These are phyloP conservation scores for Chlamydomonas schloesseri DNA, from an alignment of 139 green algal species.

Conservation along the genomic window DNA sequence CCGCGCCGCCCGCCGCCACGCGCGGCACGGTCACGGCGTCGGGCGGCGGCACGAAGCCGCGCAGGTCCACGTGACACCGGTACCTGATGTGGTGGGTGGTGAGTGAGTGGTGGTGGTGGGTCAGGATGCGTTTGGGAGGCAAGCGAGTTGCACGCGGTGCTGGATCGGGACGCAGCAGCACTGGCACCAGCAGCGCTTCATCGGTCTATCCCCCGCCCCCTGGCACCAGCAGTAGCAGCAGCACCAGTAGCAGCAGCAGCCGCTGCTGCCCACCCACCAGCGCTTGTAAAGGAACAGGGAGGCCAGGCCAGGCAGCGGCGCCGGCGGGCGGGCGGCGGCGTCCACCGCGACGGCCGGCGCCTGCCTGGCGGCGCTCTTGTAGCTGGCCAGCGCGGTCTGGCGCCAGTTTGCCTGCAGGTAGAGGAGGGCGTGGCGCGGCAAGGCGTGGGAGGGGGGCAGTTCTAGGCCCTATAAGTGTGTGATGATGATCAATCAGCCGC, in stretches of 20 bases:
- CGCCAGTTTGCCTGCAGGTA: conserved; percentile 52
- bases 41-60: conserved; percentile 7
- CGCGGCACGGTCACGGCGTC: not conserved
- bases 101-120: no score
- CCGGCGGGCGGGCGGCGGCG: conserved; percentile 12
- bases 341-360: not conserved
- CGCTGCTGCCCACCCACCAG: conserved; percentile 21
- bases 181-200: no score
- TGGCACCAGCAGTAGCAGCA: no score
- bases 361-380: not conserved
- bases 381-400: conserved; percentile 31
- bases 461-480: no score
- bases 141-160: no score
- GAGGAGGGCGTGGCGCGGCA: no score
- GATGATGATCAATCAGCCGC: no score
- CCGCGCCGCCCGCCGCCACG: not conserved
- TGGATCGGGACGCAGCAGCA: no score
- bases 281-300: conserved; percentile 54
- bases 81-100: not conserved
- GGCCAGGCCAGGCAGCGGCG: conserved; percentile 26
- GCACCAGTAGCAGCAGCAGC: no score
- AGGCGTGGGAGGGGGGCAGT: no score
- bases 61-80: conserved; percentile 37
- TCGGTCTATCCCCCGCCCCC: no score
- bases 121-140: not conserved